Evolutionary conservation across 2,329 filamentous ascomycete species (phyloP).

Genomic region (Phialemoniopsis sp.): DNA sequence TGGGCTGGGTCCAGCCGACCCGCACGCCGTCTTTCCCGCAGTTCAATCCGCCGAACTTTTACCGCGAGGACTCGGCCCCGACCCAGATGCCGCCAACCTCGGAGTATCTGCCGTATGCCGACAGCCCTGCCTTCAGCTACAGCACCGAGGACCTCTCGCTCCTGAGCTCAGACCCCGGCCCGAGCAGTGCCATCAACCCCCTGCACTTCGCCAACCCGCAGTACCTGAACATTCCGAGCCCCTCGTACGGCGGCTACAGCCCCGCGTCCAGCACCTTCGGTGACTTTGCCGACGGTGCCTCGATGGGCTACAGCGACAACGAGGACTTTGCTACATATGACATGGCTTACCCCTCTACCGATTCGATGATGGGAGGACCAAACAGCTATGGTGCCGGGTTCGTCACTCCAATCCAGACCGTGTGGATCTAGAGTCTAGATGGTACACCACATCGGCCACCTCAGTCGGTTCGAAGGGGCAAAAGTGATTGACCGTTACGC

Average conservation of each 20-base stretch:
- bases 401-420: constrained; percentile 58
- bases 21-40: constrained; percentile 58
- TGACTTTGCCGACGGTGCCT: constrained; percentile 28
- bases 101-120: constrained; percentile 46
- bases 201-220: constrained; percentile 48
- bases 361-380: constrained; percentile 40
- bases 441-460: constrained; percentile 29
- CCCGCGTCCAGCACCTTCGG: constrained; percentile 57
- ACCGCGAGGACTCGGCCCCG: constrained; percentile 31
- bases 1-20: constrained; percentile 61
- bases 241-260: constrained; percentile 56
- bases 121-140: constrained; percentile 58
- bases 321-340: constrained; percentile 52
- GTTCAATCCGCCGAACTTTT: constrained; percentile 53
- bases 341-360: constrained; percentile 38
- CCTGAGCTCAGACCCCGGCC: constrained; percentile 40
- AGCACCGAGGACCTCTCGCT: constrained; percentile 59
- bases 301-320: constrained; percentile 58
- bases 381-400: constrained; percentile 52
- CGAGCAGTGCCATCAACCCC: constrained; percentile 44
- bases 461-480: constrained; percentile 29
- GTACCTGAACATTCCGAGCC: constrained; percentile 61
- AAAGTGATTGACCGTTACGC: constrained; percentile 50
- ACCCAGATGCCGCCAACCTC: constrained; percentile 34
- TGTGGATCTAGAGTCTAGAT: constrained; percentile 50